Percentiles rank a stretch among this genome's conserved stretches.
These are phyloP conservation scores for Linum tenue DNA, from an alignment of 345 rosid species.

Conservation along the genomic window DNA sequence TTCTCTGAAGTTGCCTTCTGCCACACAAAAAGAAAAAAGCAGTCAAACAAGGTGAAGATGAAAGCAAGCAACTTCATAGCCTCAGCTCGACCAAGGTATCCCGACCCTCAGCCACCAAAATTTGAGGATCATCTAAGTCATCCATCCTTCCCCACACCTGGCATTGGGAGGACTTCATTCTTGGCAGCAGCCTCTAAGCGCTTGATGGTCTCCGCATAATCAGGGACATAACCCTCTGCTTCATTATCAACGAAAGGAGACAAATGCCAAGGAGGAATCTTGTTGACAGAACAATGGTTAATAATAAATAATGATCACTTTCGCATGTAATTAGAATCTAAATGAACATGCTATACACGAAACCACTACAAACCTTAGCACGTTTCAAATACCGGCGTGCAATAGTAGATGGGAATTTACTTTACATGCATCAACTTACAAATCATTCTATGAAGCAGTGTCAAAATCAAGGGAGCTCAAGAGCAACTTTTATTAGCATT, in stretches of 20 bases:
- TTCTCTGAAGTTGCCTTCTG: constrained; percentile 68
- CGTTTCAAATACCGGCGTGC: background rate
- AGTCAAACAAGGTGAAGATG: background rate
- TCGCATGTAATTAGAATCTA: background rate
- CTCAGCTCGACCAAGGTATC: constrained; percentile 57
- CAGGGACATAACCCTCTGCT: constrained; percentile 85
- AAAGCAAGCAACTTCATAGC: constrained; percentile 52
- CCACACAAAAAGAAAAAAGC: constrained; percentile 15
- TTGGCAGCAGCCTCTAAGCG: constrained; percentile 70
- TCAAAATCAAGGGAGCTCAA: background rate
- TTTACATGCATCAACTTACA: background rate
- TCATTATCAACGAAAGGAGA: constrained; percentile 86
- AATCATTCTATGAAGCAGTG: background rate
- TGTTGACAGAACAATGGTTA: constrained; percentile 16
- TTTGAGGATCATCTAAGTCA: constrained; percentile 69
- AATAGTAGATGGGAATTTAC: background rate
- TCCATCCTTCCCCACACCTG: constrained; percentile 72
- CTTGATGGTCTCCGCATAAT: constrained; percentile 72
- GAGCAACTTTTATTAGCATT: constrained; percentile 5
- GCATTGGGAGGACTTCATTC: constrained; percentile 73
- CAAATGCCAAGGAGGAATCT: constrained; percentile 80
- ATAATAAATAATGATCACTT: too few species aligned
- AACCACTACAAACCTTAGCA: background rate
- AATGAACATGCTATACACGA: background rate
- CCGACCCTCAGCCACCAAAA: constrained; percentile 60